These are phyloP conservation scores for Nothomitra cinnamomea DNA, from an alignment of 2,329 filamentous ascomycete species.

Conservation along the genomic window DNA sequence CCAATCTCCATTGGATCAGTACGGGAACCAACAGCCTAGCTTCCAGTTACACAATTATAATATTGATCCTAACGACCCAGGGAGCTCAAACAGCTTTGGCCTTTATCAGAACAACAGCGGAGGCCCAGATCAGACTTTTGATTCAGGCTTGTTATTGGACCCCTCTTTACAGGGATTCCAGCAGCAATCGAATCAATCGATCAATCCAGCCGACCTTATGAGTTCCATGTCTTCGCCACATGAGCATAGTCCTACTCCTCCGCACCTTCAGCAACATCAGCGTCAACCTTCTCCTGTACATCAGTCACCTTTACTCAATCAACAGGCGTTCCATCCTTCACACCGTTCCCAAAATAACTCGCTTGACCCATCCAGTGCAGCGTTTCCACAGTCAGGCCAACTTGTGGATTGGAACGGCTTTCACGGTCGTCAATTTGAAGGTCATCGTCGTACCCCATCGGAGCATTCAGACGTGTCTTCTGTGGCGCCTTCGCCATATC, in stretches of 20 bases:
- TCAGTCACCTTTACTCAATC: conserved; percentile 27
- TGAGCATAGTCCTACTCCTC: conserved; percentile 34
- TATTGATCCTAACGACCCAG: conserved; percentile 20
- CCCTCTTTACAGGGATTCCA: conserved; percentile 20
- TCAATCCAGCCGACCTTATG: conserved; percentile 30
- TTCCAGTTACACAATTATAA: conserved; percentile 20
- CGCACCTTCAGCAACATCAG: conserved; percentile 36
- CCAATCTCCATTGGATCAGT: conserved; percentile 20
- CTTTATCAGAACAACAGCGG: conserved; percentile 18
- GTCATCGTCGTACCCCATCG: conserved; percentile 74
- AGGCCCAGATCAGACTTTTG: neutral
- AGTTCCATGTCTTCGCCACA: conserved; percentile 29
- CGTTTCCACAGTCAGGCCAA: conserved; percentile 33
- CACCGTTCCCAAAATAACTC: conserved; percentile 42
- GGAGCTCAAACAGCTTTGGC: conserved; percentile 18
- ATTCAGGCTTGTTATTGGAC: conserved; percentile 18
- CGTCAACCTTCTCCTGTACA: conserved; percentile 33
- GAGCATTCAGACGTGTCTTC: conserved; percentile 79
- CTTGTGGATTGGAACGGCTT: conserved; percentile 41
- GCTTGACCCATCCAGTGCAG: conserved; percentile 41
- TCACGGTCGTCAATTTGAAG: conserved; percentile 41
- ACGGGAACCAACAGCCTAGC: conserved; percentile 8
- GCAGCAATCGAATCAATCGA: conserved; percentile 17
- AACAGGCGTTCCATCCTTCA: conserved; percentile 29
- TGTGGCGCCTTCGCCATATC: conserved; percentile 65